A percentile compares a stretch with the other conserved stretches of the same genome.
Evolutionary conservation across 352 stramenopile genomes (phyloP).

Genomic region (Phytophthora multivora): DNA sequence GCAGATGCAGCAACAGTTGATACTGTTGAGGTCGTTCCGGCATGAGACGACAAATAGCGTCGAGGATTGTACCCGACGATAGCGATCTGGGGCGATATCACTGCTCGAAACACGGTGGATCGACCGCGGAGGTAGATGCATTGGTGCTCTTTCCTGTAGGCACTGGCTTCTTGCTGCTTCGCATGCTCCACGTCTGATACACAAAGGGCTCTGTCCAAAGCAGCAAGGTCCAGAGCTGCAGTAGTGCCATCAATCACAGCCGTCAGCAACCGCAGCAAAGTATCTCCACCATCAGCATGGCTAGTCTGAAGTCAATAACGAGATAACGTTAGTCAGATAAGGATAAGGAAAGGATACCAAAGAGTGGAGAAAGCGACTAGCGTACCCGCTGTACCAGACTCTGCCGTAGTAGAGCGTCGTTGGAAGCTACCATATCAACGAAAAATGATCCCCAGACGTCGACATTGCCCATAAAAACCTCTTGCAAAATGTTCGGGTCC

Average conservation of each 20-base stretch:
- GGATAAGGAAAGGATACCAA: background rate
- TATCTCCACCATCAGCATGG: conserved; percentile 54
- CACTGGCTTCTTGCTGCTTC: conserved; percentile 43
- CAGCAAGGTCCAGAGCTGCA: conserved; percentile 46
- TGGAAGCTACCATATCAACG: conserved; percentile 54
- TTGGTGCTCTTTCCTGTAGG: conserved; percentile 53
- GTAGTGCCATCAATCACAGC: conserved; percentile 50
- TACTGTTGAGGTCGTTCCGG: background rate
- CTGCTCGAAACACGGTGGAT: conserved; percentile 47
- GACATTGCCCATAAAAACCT: conserved; percentile 66
- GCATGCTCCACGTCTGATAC: conserved; percentile 37
- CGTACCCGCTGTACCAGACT: conserved; percentile 49
- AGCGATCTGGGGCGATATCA: conserved; percentile 53
- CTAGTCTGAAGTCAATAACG: conserved; percentile 46
- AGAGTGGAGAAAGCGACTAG: background rate
- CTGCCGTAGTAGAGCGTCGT: conserved; percentile 63
- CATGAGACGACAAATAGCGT: conserved; percentile 19
- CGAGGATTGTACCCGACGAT: conserved; percentile 49
- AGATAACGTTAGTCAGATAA: background rate
- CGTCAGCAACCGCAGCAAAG: conserved; percentile 52
- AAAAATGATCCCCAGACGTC: conserved; percentile 74
- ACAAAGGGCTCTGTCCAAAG: conserved; percentile 49
- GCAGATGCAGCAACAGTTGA: background rate
- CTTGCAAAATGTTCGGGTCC: conserved; percentile 61
- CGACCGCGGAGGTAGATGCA: conserved; percentile 61